phyloP scores from a whole-genome alignment of 148 eudicot species.

The Gaultheria prostrata region DNA sequence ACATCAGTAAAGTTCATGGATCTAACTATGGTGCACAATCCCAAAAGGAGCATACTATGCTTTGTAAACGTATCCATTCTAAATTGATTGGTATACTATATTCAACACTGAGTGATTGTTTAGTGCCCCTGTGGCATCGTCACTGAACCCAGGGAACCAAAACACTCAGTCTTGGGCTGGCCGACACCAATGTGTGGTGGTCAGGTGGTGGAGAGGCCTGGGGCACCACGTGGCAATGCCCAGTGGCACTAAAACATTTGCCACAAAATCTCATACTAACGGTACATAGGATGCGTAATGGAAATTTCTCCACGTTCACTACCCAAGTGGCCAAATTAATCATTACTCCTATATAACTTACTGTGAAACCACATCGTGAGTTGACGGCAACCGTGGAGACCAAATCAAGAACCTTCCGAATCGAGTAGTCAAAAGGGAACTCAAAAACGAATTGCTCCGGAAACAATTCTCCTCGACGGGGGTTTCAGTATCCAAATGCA shows the following conservation, averaged over 20 bases:
- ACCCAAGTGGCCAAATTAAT: neutral
- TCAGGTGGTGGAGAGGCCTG: no score
- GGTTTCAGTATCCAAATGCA: slow-evolving; percentile 41
- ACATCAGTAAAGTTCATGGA: neutral
- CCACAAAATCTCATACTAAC: no score
- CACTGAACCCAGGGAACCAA: no score
- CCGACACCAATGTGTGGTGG: no score
- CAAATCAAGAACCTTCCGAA: slow-evolving; percentile 71
- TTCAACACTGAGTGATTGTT: no score
- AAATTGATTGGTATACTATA: no score
- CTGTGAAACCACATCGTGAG: slow-evolving; percentile 81
- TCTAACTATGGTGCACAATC: neutral
- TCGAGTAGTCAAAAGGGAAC: slow-evolving; percentile 47
- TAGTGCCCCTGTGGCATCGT: no score
- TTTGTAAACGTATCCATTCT: neutral
- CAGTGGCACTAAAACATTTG: no score
- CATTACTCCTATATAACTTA: slow-evolving; percentile 26
- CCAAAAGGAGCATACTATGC: neutral
- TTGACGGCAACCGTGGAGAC: slow-evolving; percentile 71
- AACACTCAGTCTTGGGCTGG: no score
- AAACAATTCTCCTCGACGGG: slow-evolving; percentile 33
- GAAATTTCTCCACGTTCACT: neutral
- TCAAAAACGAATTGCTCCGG: slow-evolving; percentile 35
- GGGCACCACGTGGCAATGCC: no score
- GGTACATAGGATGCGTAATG: no score